Base-by-base conservation (phyloP, 371 early-diverging fungal species). In the Circinella umbellata region DNA sequence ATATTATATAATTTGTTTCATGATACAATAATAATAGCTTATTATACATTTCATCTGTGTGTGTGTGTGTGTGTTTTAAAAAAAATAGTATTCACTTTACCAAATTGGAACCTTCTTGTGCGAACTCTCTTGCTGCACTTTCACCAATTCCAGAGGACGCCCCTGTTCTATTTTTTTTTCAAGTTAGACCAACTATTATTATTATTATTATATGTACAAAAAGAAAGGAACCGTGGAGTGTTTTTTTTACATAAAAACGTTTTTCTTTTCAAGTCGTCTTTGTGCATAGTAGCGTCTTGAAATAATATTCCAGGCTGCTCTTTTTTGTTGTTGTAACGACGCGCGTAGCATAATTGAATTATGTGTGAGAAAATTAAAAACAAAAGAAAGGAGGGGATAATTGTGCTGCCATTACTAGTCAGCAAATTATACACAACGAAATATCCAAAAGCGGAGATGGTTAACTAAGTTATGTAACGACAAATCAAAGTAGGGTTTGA, bases 141-240 rank as follows among this genome's bases (percentile, higher is more conserved):
- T 89, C 90, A 47, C 97, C 97, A 63, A 97, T 97, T 54, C 96
- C 97, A 3, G 95, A 84, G 13, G 90, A 90, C 34, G 97, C 96
- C 11, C 98, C 97, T 13, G 97, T 96, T 63, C 93, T 92, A 68
- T 57, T 17, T 51, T 11, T 18, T 11, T 4, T 34, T 34, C 27
- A 6, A 59, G n/a, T 59, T 7, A 59, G 37, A 8, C 42, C 6
- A 11, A 11, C 42, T 42, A 42, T 3, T 42, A 9, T 3, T 9
- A 39, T 39, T 10, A 11, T 9, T 11, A 42, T 9, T 11, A 42
- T 42, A 34, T 14, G 34, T 59, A 59, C 10, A 37, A 11, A n/a
- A 63, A 20, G 63, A 47, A 10, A 7, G 4, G 20, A 8, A 3
- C 27, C 27, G 2, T 6, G 4, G 11, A 3, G 3, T 13, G n/a